phyloP scores from a whole-genome alignment of 305 asterid genomes.

The Nicotiana rustica region DNA sequence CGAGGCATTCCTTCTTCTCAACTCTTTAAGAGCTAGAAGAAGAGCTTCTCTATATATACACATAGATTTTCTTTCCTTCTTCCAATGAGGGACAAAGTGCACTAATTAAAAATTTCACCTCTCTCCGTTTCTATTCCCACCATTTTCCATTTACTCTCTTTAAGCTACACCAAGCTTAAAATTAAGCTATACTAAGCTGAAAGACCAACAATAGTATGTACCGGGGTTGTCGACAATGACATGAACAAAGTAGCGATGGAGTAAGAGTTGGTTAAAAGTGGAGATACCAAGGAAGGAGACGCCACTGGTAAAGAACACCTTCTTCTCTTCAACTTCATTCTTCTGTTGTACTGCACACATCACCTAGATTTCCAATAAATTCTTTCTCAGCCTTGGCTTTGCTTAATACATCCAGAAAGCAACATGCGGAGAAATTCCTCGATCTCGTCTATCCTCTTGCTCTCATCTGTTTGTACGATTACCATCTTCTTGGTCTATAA shows the following conservation, averaged over 20 bases:
- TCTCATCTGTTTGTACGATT: constrained; percentile 61
- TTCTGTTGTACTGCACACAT: constrained; percentile 2
- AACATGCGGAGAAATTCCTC: constrained; percentile 81
- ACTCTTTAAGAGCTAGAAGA: too few relatives aligned
- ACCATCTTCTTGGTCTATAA: constrained; percentile 55
- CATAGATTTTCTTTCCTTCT: too few relatives aligned
- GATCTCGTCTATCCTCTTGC: constrained; percentile 66
- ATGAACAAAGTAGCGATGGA: constrained; percentile 83
- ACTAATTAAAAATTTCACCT: too few relatives aligned
- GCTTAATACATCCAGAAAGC: constrained; percentile 51
- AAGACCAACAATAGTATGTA: too few relatives aligned
- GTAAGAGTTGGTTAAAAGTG: constrained; percentile 76
- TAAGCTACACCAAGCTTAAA: too few relatives aligned
- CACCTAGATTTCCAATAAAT: too few relatives aligned
- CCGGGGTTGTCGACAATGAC: constrained; percentile 60
- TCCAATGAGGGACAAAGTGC: too few relatives aligned
- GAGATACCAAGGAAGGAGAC: constrained; percentile 85
- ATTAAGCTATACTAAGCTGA: too few relatives aligned
- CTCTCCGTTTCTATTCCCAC: too few relatives aligned
- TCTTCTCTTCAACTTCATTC: constrained; percentile 41
- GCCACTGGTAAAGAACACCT: constrained; percentile 91
- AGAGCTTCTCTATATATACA: too few relatives aligned
- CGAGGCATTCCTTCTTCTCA: too few relatives aligned
- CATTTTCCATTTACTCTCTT: too few relatives aligned
- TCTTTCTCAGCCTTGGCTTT: constrained; percentile 42